Conservation (phyloP, 1,284 basidiomycete species). For the Omphalotus olearius region DNA sequence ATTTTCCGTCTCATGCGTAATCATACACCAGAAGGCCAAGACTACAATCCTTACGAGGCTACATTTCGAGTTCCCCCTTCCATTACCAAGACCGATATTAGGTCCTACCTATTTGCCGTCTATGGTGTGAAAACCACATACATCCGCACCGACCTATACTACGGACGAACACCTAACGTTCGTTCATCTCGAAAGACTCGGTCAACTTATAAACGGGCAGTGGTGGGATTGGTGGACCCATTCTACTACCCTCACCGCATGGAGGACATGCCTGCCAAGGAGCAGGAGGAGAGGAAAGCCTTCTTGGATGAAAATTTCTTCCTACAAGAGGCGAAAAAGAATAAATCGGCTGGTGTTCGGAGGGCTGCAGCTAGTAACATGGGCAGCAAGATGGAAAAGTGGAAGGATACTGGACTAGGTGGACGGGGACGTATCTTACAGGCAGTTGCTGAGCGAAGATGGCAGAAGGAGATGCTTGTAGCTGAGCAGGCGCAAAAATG, state of each 20-base stretch:
- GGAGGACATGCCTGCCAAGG: conserved; percentile 65
- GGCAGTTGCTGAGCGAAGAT: conserved; percentile 49
- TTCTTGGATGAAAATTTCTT: conserved; percentile 70
- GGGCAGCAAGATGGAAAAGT: conserved; percentile 38
- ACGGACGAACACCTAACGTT: conserved; percentile 40
- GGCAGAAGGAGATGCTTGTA: conserved; percentile 51
- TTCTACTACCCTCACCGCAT: conserved; percentile 85
- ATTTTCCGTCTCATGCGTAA: conserved; percentile 84
- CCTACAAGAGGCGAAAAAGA: conserved; percentile 35
- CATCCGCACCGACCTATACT: conserved; percentile 89
- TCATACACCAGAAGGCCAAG: conserved; percentile 67
- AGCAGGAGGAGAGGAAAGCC: conserved; percentile 81
- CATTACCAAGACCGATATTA: conserved; percentile 89
- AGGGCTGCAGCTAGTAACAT: conserved; percentile 43
- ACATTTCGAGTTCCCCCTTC: conserved; percentile 87
- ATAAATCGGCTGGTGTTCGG: conserved; percentile 19
- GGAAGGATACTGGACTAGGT: conserved; percentile 34
- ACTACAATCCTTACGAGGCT: conserved; percentile 93
- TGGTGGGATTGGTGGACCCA: conserved; percentile 84
- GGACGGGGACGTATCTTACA: conserved; percentile 37
- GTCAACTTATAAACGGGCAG: conserved; percentile 77
- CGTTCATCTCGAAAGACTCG: conserved; percentile 24
- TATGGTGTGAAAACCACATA: conserved; percentile 91
- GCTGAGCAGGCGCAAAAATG: conserved; percentile 39
- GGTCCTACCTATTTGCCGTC: conserved; percentile 78